These are phyloP conservation scores for Verticillium albo-atrum DNA, from an alignment of 2,329 filamentous ascomycete species.

Conservation along the genomic window DNA sequence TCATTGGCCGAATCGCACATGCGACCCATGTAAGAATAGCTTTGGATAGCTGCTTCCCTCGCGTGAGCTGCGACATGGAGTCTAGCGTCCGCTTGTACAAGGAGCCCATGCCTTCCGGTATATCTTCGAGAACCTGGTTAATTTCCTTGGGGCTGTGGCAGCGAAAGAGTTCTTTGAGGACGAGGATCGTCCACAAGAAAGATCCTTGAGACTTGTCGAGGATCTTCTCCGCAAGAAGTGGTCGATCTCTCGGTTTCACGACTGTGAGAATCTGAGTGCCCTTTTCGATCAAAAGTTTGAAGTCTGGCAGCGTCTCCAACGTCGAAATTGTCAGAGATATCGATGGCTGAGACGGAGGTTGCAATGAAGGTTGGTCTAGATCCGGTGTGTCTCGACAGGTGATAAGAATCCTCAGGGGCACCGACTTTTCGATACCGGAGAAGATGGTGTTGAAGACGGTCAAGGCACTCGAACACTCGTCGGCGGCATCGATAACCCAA, in stretches of 20 bases:
- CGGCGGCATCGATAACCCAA: slow-evolving; percentile 28
- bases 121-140: slow-evolving; percentile 21
- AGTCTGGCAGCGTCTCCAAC: slow-evolving; percentile 16
- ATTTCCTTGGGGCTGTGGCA: slow-evolving; percentile 24
- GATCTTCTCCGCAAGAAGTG: slow-evolving; percentile 20
- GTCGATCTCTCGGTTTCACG: slow-evolving; percentile 12
- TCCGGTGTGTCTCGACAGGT: slow-evolving; percentile 13
- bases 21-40: slow-evolving; percentile 30
- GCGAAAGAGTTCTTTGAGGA: slow-evolving; percentile 22
- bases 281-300: slow-evolving; percentile 12
- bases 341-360: neutral
- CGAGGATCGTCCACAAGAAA: slow-evolving; percentile 30
- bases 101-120: slow-evolving; percentile 27
- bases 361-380: slow-evolving; percentile 2
- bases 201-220: slow-evolving; percentile 28
- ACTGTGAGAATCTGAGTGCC: slow-evolving; percentile 7
- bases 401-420: slow-evolving; percentile 17
- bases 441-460: slow-evolving; percentile 16
- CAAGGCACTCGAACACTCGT: slow-evolving; percentile 21
- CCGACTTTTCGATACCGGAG: slow-evolving; percentile 8
- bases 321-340: slow-evolving; percentile 11
- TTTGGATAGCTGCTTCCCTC: slow-evolving; percentile 24
- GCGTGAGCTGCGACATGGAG: slow-evolving; percentile 19
- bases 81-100: slow-evolving; percentile 27
- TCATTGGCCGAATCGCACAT: slow-evolving; percentile 27